Percentiles rank a stretch among this genome's conserved stretches.
Evolutionary conservation across 208 protist genomes (phyloP).

Genomic region (Leishmania amazonensis): DNA sequence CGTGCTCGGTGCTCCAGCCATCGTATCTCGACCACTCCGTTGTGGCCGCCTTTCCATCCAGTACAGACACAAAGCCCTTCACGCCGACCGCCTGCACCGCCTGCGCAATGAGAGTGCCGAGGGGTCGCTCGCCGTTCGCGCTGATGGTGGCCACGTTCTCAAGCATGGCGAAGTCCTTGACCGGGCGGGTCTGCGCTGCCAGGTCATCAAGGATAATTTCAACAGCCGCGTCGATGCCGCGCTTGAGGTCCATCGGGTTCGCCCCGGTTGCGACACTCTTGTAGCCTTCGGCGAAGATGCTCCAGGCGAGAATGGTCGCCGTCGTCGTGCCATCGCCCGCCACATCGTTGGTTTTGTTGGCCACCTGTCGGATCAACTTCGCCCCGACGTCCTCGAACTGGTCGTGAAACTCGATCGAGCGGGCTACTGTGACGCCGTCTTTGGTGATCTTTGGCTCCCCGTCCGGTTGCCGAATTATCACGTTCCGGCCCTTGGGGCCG

Average conservation of each 20-base stretch:
- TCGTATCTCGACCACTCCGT: constrained; percentile 98
- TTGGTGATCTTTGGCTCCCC: constrained; percentile 99
- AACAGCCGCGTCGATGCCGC: constrained; percentile 98
- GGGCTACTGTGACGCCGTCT: constrained; percentile 99
- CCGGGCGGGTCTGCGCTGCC: constrained; percentile 91
- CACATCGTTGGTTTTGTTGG: constrained; percentile 98
- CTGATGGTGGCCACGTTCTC: constrained; percentile 99
- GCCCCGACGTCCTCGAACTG: constrained; percentile 99
- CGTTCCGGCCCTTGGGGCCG: constrained; percentile 99
- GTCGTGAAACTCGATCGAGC: constrained; percentile 98
- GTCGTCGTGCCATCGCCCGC: constrained; percentile 99
- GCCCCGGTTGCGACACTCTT: constrained; percentile 99
- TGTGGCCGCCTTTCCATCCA: constrained; percentile 96
- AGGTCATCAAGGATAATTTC: constrained; percentile 90
- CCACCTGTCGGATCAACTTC: constrained; percentile 95
- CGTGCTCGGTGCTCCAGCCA: constrained; percentile 98
- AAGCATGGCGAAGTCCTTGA: constrained; percentile 93
- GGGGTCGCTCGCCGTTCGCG: constrained; percentile 98
- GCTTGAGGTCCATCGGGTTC: constrained; percentile 99
- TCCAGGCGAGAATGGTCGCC: constrained; percentile 98
- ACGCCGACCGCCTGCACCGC: constrained; percentile 99
- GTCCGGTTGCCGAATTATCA: constrained; percentile 98
- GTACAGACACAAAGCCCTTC: constrained; percentile 99
- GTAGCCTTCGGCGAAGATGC: constrained; percentile 98
- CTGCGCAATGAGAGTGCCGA: constrained; percentile 97